These are phyloP conservation scores for Penicillium daleae DNA, from an alignment of 495 filamentous ascomycete genomes.

Conservation along the genomic window DNA sequence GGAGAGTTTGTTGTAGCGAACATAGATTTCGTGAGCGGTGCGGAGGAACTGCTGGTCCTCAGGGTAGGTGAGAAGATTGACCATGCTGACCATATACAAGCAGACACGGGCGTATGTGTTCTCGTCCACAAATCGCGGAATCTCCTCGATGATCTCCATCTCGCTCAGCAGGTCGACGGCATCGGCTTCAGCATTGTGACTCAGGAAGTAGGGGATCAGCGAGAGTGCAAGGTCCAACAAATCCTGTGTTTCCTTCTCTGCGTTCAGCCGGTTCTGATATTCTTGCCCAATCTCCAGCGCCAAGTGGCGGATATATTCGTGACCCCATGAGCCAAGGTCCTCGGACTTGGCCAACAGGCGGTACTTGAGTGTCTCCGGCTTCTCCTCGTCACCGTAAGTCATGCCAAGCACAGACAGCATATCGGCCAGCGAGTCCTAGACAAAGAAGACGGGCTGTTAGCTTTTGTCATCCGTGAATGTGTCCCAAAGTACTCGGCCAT, in stretches of 20 bases:
- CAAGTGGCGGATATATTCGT: constrained; percentile 96
- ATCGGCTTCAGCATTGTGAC: constrained; percentile 97
- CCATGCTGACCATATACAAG: constrained; percentile 99
- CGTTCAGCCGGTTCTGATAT: constrained; percentile 75
- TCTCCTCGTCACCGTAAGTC: constrained; percentile 97
- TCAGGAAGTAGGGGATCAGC: constrained; percentile 92
- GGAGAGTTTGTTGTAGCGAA: constrained; percentile 83
- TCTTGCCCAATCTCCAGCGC: constrained; percentile 95
- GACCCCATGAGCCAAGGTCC: constrained; percentile 96
- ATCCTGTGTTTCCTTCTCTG: constrained; percentile 66
- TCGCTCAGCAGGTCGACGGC: constrained; percentile 97
- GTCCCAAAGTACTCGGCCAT: constrained; percentile 11
- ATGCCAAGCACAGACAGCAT: constrained; percentile 97
- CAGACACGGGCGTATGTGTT: constrained; percentile 93
- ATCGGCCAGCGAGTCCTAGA: constrained; percentile 81
- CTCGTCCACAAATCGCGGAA: constrained; percentile 88
- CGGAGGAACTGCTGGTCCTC: constrained; percentile 94
- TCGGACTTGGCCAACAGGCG: constrained; percentile 85
- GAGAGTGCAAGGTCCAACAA: constrained; percentile 78
- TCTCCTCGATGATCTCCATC: constrained; percentile 91
- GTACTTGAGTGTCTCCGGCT: constrained; percentile 94
- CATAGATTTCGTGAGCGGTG: constrained; percentile 91
- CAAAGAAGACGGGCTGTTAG: not conserved
- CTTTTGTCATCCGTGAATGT: not conserved
- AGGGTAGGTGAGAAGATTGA: constrained; percentile 93